phyloP scores from a whole-genome alignment of 768 basidiomycete genomes.

The Polyporus arcularius region DNA sequence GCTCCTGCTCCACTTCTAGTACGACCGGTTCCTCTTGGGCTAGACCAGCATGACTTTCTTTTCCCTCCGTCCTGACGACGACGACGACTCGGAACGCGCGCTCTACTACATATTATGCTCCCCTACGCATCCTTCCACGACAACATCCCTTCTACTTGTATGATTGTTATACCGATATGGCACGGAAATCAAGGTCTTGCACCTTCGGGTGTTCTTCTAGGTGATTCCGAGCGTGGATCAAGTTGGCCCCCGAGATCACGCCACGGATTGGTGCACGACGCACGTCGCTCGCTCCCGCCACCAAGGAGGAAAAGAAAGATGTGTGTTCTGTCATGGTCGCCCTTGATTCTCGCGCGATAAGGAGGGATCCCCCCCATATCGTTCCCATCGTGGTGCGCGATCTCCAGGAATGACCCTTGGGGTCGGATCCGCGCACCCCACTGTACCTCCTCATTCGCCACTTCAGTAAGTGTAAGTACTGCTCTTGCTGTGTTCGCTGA shows the following conservation, averaged over 20 bases:
- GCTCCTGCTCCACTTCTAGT: constrained; percentile 14
- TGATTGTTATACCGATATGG: constrained; percentile 24
- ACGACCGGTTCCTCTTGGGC: constrained; percentile 12
- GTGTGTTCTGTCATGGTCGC: too few relatives aligned
- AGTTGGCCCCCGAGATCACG: neutral
- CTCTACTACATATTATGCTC: constrained; percentile 24
- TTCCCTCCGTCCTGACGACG: neutral
- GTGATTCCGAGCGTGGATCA: neutral
- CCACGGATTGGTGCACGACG: neutral
- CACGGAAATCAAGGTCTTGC: neutral
- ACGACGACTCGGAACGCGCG: constrained; percentile 17
- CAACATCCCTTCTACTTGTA: constrained; percentile 20
- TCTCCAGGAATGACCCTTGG: too few relatives aligned
- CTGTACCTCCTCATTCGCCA: too few relatives aligned
- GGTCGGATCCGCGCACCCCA: too few relatives aligned
- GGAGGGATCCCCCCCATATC: too few relatives aligned
- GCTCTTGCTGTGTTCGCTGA: too few relatives aligned
- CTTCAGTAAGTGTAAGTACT: too few relatives aligned
- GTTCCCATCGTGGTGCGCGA: too few relatives aligned
- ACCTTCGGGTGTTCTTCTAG: neutral
- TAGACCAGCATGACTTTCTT: constrained; percentile 18
- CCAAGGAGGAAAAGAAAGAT: too few relatives aligned
- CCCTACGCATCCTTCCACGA: constrained; percentile 4
- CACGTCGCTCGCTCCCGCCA: too few relatives aligned
- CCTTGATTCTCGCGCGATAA: too few relatives aligned